Evolutionary conservation across 2,329 filamentous ascomycete genomes (phyloP), one percentile per base, ranked within the genome.

Genomic region (Lecanicillium sp.): DNA sequence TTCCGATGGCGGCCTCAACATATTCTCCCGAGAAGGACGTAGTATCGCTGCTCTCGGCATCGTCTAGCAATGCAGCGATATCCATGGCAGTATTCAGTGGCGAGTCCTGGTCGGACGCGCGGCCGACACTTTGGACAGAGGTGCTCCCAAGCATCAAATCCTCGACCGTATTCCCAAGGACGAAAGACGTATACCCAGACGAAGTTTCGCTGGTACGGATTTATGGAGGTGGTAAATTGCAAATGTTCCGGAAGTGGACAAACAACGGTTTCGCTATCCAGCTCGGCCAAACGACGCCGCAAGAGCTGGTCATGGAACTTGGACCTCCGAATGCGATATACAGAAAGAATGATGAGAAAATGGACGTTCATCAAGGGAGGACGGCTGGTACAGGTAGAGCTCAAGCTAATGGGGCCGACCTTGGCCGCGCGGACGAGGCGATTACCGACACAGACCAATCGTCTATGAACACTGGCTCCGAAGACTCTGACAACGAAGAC

Each of bases 281-380:
- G 3, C 72, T 98, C 0, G 89, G 89, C 38, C 83, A 93, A 61
- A 97, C 91, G 0, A 94, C 88, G 2, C 87, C 90, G 0, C 93
- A 98, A 67, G 90, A 97, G 56, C 71, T 98, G 2, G 80, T 97
- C 17, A 85, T 87, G 50, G 90, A 95, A 60, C 77, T 98, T 7
- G 93, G 93, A 0, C 89, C 93, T 5, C 93, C 93, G 2, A 91
- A 96, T 63, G 88, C 90, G 17, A 94, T 95, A 37, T 96, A 96
- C 66, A 81, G 87, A 53, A 95, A 95, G 68, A 88, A 86, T 59
- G 90, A 95, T 62, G 84, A 90, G 62, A 81, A 88, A 41, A 86
- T 96, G 69, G 86, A 88, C 11, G 93, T 95, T 44, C 90, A 95
- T 63, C 81, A 83, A 63, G 72, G 77, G 56, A 71, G 79, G 19